These are phyloP conservation scores for Candida peoriensis DNA, from an alignment of 805 yeast genomes.

Conservation along the genomic window DNA sequence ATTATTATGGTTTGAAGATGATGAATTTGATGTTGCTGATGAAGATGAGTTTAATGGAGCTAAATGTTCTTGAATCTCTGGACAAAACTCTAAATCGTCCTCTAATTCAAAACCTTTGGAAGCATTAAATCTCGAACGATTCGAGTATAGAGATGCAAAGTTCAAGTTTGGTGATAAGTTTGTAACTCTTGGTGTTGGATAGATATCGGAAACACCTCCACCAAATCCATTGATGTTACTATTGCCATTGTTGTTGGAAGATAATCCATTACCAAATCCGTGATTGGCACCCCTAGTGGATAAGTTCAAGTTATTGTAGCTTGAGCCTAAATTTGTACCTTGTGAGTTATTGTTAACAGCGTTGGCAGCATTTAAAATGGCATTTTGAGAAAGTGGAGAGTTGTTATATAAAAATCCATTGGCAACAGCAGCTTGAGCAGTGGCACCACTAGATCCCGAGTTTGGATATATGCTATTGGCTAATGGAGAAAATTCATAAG, in stretches of 20 bases:
- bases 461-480: too few species aligned
- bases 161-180: slow-evolving; percentile 19
- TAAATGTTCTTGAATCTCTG: slow-evolving; percentile 38
- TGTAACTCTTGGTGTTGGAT: slow-evolving; percentile 18
- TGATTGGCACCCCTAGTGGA: slow-evolving; percentile 10
- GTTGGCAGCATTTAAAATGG: too few species aligned
- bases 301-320: slow-evolving; percentile 18
- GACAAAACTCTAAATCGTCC: slow-evolving; percentile 63
- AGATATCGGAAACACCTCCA: slow-evolving; percentile 4
- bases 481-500: too few species aligned
- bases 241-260: slow-evolving; percentile 2
- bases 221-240: background rate
- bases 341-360: too few species aligned
- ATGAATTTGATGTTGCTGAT: slow-evolving; percentile 7
- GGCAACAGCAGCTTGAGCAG: background rate
- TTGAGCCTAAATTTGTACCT: background rate
- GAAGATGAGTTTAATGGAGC: slow-evolving; percentile 10
- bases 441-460: too few species aligned
- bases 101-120: slow-evolving; percentile 58
- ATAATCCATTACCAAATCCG: background rate
- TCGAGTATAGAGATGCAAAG: slow-evolving; percentile 35
- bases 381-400: slow-evolving; percentile 3
- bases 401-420: slow-evolving; percentile 1
- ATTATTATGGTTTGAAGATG: slow-evolving; percentile 1
- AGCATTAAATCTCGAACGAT: slow-evolving; percentile 50